These are phyloP conservation scores for Penicillium sp. DNA, from an alignment of 2,329 filamentous ascomycete species.

Conservation along the genomic window DNA sequence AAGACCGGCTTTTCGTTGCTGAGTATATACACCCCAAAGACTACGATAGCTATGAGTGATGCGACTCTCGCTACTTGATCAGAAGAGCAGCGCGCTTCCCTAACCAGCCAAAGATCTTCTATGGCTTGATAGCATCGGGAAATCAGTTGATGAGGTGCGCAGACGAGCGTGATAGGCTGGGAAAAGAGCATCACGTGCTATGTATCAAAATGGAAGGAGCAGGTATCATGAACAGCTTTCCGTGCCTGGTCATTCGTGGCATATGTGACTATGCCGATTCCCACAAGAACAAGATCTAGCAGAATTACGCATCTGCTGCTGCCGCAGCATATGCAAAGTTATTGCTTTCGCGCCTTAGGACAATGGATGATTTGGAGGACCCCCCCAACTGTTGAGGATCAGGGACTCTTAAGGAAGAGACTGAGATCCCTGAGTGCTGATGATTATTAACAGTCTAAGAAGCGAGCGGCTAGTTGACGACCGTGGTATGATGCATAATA, in stretches of 20 bases:
- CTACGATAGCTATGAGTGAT: no score
- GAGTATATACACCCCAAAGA: no score
- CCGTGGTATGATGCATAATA: no score
- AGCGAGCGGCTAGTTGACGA: no score
- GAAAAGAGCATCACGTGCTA: not conserved
- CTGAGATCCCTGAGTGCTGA: no score
- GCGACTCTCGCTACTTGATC: no score
- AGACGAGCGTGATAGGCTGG: not conserved
- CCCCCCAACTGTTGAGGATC: no score
- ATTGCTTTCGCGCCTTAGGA: not conserved
- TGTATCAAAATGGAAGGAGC: not conserved
- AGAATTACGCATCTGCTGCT: constrained; percentile 1
- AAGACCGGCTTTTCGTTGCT: no score
- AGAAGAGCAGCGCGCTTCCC: not conserved
- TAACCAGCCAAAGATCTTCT: not conserved
- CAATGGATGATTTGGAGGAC: not conserved
- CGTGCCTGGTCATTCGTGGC: not conserved
- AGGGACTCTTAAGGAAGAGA: no score
- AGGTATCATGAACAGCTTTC: not conserved
- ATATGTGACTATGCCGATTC: not conserved
- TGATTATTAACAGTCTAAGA: no score
- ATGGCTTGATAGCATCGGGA: not conserved
- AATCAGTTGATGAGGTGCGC: not conserved
- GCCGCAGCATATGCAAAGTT: constrained; percentile 7
- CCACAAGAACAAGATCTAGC: constrained; percentile 1